Evolutionary conservation across 2,329 filamentous ascomycete genomes (phyloP).

Genomic region (Aspergillus phoenicis): DNA sequence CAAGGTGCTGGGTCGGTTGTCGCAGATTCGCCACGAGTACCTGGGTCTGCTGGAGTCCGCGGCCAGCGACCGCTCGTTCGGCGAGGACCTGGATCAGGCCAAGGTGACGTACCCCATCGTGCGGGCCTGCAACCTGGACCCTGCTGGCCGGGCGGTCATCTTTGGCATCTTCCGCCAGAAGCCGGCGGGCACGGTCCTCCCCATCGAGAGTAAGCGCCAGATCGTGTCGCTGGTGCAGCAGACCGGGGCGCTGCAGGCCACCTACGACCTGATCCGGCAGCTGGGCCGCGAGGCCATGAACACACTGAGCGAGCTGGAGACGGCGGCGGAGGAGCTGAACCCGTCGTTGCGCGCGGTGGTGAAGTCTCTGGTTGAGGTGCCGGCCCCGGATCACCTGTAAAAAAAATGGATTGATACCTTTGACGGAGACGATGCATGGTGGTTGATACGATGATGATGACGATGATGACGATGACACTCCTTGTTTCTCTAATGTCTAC

Average conservation of each 20-base stretch:
- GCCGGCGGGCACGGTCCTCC: slow-evolving; percentile 4
- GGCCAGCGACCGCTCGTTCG: slow-evolving; percentile 30
- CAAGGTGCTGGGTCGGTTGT: slow-evolving; percentile 24
- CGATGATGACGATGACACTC: neutral
- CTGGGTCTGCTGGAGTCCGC: slow-evolving; percentile 20
- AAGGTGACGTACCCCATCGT: slow-evolving; percentile 43
- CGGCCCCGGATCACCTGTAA: slow-evolving; percentile 4
- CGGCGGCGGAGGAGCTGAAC: slow-evolving; percentile 14
- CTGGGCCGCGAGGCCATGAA: slow-evolving; percentile 13
- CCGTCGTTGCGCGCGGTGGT: slow-evolving; percentile 12
- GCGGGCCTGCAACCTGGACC: slow-evolving; percentile 15
- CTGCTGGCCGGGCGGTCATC: slow-evolving; percentile 11
- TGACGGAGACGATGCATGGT: neutral
- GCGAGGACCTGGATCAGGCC: slow-evolving; percentile 46
- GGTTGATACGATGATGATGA: neutral
- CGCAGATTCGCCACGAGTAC: slow-evolving; percentile 32
- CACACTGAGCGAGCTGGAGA: slow-evolving; percentile 11
- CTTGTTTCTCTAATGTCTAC: neutral
- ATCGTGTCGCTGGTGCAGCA: slow-evolving; percentile 16
- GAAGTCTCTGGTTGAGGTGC: slow-evolving; percentile 14
- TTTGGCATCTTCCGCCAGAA: slow-evolving; percentile 19
- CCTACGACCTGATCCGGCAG: slow-evolving; percentile 15
- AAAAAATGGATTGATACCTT: neutral
- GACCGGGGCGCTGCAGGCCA: slow-evolving; percentile 14
- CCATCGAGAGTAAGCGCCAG: slow-evolving; percentile 15